Evolutionary conservation across 306 rosid genomes (phyloP).

Genomic region (Cucurbita maxima): DNA sequence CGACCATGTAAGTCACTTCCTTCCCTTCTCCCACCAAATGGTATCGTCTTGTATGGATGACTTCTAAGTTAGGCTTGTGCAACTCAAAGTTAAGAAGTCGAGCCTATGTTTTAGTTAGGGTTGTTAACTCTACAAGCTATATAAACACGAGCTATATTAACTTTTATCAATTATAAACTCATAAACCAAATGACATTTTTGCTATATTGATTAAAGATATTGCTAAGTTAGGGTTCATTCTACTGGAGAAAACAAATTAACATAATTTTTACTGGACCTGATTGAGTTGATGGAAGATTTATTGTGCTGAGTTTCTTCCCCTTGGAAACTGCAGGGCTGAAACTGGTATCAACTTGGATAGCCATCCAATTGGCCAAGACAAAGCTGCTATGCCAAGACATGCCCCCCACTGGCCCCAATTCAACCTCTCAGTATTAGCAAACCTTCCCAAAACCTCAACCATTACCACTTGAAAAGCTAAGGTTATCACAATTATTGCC

Average conservation of each 20-base stretch:
- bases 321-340: neutral
- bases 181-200: too few species aligned
- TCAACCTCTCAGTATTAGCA: conserved; percentile 12
- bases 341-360: conserved; percentile 10
- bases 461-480: conserved; percentile 10
- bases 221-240: neutral
- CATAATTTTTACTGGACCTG: neutral
- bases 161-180: too few species aligned
- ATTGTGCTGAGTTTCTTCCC: neutral
- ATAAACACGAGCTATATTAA: too few species aligned
- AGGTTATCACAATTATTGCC: conserved; percentile 9
- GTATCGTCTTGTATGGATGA: too few species aligned
- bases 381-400: conserved; percentile 15
- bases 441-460: conserved; percentile 16
- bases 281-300: neutral
- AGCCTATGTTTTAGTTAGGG: too few species aligned
- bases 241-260: neutral
- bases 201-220: neutral
- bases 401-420: conserved; percentile 16
- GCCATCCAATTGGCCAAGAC: conserved; percentile 20
- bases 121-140: too few species aligned
- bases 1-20: too few species aligned
- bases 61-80: too few species aligned
- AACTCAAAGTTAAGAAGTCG: too few species aligned
- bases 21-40: too few species aligned